phyloP scores from a whole-genome alignment of 345 rosid genomes.

The Carallia pectinifolia region DNA sequence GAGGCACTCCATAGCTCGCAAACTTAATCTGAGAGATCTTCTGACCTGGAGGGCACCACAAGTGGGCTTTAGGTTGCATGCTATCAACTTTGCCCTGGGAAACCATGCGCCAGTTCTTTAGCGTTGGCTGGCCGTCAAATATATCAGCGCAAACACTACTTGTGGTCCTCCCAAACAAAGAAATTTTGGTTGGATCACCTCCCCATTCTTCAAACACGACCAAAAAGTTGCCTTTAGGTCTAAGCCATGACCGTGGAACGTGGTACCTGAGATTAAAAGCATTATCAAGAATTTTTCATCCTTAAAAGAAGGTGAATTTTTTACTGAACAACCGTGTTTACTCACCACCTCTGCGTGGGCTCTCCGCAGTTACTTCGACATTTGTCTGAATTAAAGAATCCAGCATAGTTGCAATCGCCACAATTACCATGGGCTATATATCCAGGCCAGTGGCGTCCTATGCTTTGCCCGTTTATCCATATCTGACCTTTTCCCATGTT shows the following conservation, averaged over 20 bases:
- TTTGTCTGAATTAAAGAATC: constrained; percentile 18
- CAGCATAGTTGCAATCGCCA: constrained; percentile 23
- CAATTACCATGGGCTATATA: constrained; percentile 26
- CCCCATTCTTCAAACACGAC: constrained; percentile 46
- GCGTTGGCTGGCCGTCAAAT: constrained; percentile 22
- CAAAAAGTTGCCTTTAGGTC: constrained; percentile 31
- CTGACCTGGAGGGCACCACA: constrained; percentile 26
- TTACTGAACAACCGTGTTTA: neutral
- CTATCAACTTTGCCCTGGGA: constrained; percentile 9
- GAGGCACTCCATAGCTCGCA: constrained; percentile 28
- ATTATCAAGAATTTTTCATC: neutral
- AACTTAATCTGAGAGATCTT: constrained; percentile 22
- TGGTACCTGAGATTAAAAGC: constrained; percentile 38
- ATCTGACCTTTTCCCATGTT: constrained; percentile 50
- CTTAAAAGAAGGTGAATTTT: neutral
- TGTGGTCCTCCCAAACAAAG: constrained; percentile 31
- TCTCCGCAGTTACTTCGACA: constrained; percentile 26
- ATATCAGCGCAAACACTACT: constrained; percentile 32
- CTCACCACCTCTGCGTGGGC: constrained; percentile 26
- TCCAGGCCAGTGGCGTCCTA: constrained; percentile 67
- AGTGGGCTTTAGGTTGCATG: constrained; percentile 25
- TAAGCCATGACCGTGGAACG: constrained; percentile 47
- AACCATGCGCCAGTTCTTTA: constrained; percentile 22
- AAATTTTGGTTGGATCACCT: constrained; percentile 33
- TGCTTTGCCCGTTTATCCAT: constrained; percentile 82